Evolutionary conservation across 257 asterid species (phyloP).

Genomic region (Penstemon eatonii): DNA sequence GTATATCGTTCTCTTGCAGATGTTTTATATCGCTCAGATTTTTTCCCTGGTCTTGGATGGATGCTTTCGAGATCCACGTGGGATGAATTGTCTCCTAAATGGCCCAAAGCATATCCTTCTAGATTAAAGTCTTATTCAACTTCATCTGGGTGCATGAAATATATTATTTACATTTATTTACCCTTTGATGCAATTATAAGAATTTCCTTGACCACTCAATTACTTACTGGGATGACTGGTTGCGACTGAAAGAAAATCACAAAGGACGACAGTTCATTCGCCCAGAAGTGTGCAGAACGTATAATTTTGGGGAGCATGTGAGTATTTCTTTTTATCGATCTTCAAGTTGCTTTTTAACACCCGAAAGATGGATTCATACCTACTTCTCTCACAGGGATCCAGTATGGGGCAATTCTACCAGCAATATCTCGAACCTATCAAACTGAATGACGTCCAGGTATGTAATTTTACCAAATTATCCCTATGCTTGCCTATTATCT

Average conservation of each 20-base stretch:
- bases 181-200: slow-evolving; percentile 32
- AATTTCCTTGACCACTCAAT: slow-evolving; percentile 71
- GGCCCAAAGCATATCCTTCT: slow-evolving; percentile 99
- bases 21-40: slow-evolving; percentile 92
- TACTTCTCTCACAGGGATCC: slow-evolving; percentile 64
- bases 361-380: slow-evolving; percentile 20
- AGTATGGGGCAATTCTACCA: slow-evolving; percentile 96
- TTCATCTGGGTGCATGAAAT: background rate
- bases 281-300: slow-evolving; percentile 98
- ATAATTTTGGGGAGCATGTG: slow-evolving; percentile 98
- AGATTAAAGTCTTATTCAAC: slow-evolving; percentile 13
- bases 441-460: slow-evolving; percentile 88
- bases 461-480: slow-evolving; percentile 18
- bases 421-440: slow-evolving; percentile 94
- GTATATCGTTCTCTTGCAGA: slow-evolving; percentile 49
- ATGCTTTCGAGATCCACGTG: slow-evolving; percentile 89
- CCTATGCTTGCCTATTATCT: slow-evolving; percentile 28
- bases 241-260: slow-evolving; percentile 87
- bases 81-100: slow-evolving; percentile 97
- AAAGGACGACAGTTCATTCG: slow-evolving; percentile 88
- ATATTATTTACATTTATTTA: background rate
- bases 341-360: slow-evolving; percentile 23
- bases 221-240: slow-evolving; percentile 99
- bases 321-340: slow-evolving; percentile 28
- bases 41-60: slow-evolving; percentile 99